Conservation (phyloP, 139 green algal genomes). For the Volvox reticuliferus region DNA sequence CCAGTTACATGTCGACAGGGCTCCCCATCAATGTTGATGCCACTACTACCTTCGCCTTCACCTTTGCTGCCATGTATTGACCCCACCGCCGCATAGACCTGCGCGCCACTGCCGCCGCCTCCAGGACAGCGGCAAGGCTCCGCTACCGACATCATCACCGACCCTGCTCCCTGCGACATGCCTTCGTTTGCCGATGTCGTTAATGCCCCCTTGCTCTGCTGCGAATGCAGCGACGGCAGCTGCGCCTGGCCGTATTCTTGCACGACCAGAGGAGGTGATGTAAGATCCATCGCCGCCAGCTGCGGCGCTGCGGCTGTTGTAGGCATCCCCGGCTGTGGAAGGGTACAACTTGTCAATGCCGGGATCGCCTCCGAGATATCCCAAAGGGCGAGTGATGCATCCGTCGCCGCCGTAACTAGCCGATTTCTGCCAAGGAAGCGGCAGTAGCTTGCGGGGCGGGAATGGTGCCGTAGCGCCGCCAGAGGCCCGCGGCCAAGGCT, state of each 20-base stretch:
- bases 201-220: background rate
- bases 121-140: background rate
- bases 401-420: slow-evolving; percentile 88
- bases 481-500: slow-evolving; percentile 58
- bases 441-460: slow-evolving; percentile 88
- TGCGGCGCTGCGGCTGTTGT: background rate
- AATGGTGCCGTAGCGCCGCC: slow-evolving; percentile 65
- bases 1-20: too few relatives aligned
- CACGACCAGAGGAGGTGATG: background rate
- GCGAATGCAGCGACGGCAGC: background rate
- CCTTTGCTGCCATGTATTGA: background rate
- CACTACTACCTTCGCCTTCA: background rate
- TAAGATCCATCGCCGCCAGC: background rate
- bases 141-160: too few relatives aligned
- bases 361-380: slow-evolving; percentile 44
- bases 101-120: background rate
- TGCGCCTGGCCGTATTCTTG: background rate
- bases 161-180: too few relatives aligned
- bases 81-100: background rate
- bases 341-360: background rate
- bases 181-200: too few relatives aligned
- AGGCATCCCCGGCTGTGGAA: background rate
- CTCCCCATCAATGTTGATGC: too few relatives aligned
- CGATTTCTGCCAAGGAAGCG: slow-evolving; percentile 72
- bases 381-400: slow-evolving; percentile 86